Evolutionary conservation across 371 early-diverging fungal species (phyloP).

Genomic region (Fennellomyces sp.): DNA sequence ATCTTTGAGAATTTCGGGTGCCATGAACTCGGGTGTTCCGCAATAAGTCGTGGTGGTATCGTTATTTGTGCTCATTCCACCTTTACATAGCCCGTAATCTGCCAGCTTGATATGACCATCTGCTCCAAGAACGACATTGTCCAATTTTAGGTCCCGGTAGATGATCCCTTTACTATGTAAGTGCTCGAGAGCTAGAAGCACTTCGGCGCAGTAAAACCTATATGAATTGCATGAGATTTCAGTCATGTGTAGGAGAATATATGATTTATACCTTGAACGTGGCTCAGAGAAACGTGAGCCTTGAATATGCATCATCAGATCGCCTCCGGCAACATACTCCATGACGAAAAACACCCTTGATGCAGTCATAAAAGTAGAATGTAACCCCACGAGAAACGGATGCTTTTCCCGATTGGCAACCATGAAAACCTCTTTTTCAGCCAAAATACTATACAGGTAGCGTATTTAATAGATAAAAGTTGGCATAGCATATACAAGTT

Average conservation of each 20-base stretch:
- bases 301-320: slow-evolving; percentile 98
- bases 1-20: slow-evolving; percentile 76
- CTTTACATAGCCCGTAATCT: slow-evolving; percentile 89
- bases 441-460: slow-evolving; percentile 66
- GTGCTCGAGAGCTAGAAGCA: slow-evolving; percentile 89
- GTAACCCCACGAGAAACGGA: slow-evolving; percentile 96
- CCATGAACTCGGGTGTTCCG: slow-evolving; percentile 90
- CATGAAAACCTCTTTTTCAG: slow-evolving; percentile 95
- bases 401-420: slow-evolving; percentile 88
- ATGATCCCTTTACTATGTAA: slow-evolving; percentile 51
- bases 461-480: too few relatives aligned
- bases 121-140: slow-evolving; percentile 54
- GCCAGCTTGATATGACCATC: slow-evolving; percentile 99
- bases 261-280: slow-evolving; percentile 68
- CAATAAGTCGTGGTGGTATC: slow-evolving; percentile 83
- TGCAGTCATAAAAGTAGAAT: slow-evolving; percentile 95
- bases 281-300: slow-evolving; percentile 84
- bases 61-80: slow-evolving; percentile 52
- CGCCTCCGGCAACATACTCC: slow-evolving; percentile 99
- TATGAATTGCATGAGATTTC: background rate
- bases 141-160: slow-evolving; percentile 55
- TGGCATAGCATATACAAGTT: too few relatives aligned
- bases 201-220: slow-evolving; percentile 96
- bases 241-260: background rate
- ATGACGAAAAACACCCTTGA: slow-evolving; percentile 97